Base-by-base conservation (phyloP, 352 stramenopile genomes). In the Phytophthora capsici region DNA sequence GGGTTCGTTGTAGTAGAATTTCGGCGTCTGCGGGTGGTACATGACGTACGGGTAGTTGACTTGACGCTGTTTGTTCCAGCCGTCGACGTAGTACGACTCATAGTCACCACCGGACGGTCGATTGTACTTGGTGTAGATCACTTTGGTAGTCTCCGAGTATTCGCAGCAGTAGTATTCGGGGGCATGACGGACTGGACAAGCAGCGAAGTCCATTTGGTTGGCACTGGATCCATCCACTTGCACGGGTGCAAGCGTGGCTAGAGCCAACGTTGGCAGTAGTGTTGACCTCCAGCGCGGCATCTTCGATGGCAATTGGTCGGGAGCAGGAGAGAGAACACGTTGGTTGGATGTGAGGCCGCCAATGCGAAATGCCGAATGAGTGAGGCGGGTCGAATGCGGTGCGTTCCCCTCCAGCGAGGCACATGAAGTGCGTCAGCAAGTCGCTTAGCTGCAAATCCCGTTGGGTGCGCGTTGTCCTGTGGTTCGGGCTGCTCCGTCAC, bases 81-180 rank as follows among this genome's bases (percentile, higher is more conserved):
- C 73, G 1, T 73, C 57, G n/a, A 61, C 25, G 51, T 79, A 82
- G 41, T 75, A 77, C 13, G 51, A 63, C 44, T 77, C 69, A 46
- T 75, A 78, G 37, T 22, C 63, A 17, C 63, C 67, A 0, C 71
- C 71, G 3, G 25, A 41, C 0, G 75, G 75, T 20, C 62, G 68
- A 40, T 77, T 71, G 58, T 73, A 80, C 55, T 70, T 69, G 20
- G 69, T 80, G 59, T 54, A 80, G 32, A 79, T 49, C 51, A 67
- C 66, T 20, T 55, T 67, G 25, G 56, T 69, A 9, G 55, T 61
- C 37, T 69, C 40, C 17, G 59, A 75, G 57, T 77, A 78, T 32
- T 71, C 57, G 32, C 73, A 81, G 57, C 73, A 78, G 46, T 68
- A 78, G 52, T 71, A 78, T 16, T 69, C 58, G 2, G 69, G 69